A percentile compares a stretch with the other conserved stretches of the same genome.
Conservation (phyloP, 805 yeast genomes). For the Soucietia sequanensis region DNA sequence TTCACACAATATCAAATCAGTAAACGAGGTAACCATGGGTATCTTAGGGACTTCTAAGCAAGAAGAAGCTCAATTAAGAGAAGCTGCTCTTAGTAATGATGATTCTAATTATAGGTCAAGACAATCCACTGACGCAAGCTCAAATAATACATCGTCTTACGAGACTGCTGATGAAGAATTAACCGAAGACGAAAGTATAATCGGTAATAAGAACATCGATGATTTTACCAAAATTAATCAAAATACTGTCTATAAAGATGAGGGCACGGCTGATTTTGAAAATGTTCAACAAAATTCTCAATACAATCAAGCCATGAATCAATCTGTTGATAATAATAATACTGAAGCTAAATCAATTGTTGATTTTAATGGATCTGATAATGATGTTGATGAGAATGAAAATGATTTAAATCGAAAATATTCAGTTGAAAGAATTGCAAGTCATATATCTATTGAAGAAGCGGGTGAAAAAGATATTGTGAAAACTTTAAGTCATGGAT, state of each 20-base stretch:
- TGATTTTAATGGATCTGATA: neutral
- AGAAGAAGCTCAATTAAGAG: conserved; percentile 28
- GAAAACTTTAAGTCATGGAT: conserved; percentile 2
- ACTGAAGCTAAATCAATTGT: neutral
- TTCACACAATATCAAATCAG: no score
- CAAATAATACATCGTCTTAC: conserved; percentile 28
- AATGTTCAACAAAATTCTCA: conserved; percentile 4
- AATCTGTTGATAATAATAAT: neutral
- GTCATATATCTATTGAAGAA: conserved; percentile 17
- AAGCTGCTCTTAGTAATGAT: conserved; percentile 17
- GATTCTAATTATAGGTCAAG: neutral
- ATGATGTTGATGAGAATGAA: conserved; percentile 10
- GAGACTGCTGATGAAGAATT: conserved; percentile 31
- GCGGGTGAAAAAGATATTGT: conserved; percentile 13
- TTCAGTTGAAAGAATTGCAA: conserved; percentile 17
- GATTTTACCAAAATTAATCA: conserved; percentile 1
- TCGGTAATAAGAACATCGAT: neutral
- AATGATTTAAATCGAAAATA: conserved; percentile 13
- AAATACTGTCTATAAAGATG: neutral
- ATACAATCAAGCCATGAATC: conserved; percentile 11
- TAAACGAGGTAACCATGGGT: no score
- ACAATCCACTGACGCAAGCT: conserved; percentile 2
- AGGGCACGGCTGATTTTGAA: no score
- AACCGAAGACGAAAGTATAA: neutral
- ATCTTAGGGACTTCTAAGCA: conserved; percentile 31